Percentiles rank a stretch among this genome's conserved stretches.
phyloP scores from a whole-genome alignment of 192 early-diverging fungal species.

The Entomortierella chlamydospora region DNA sequence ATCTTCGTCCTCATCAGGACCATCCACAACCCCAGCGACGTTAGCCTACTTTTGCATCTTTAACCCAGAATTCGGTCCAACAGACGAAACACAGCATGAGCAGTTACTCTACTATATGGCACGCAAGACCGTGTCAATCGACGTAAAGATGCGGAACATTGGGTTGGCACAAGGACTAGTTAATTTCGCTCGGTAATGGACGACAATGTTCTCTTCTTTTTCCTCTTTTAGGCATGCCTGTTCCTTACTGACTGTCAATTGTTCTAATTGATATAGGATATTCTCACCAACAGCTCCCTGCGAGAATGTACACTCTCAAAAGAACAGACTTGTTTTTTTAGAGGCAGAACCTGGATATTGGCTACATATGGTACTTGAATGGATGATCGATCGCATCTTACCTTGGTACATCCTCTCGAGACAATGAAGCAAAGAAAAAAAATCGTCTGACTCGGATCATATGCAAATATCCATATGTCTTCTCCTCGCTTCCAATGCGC shows the following conservation, averaged over 20 bases:
- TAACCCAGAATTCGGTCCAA: slow-evolving; percentile 72
- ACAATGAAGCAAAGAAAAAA: no score
- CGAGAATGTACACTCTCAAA: slow-evolving; percentile 72
- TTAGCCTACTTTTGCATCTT: slow-evolving; percentile 82
- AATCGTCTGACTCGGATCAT: no score
- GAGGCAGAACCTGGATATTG: slow-evolving; percentile 71
- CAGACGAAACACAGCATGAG: slow-evolving; percentile 79
- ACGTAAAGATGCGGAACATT: slow-evolving; percentile 79
- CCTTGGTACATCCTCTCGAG: no score
- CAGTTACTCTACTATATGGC: slow-evolving; percentile 82
- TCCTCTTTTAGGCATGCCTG: no score
- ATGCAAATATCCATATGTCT: no score
- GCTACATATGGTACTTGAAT: slow-evolving; percentile 72
- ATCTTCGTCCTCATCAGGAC: slow-evolving; percentile 25
- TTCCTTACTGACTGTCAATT: no score
- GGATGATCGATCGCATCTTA: no score
- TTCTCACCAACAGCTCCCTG: slow-evolving; percentile 63
- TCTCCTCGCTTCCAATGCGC: background rate
- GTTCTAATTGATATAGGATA: slow-evolving; percentile 40
- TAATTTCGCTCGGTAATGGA: slow-evolving; percentile 69
- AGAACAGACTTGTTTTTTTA: slow-evolving; percentile 66
- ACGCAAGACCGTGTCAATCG: slow-evolving; percentile 74
- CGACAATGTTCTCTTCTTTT: background rate
- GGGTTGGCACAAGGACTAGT: slow-evolving; percentile 80
- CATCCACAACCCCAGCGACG: slow-evolving; percentile 52